Evolutionary conservation across 1,284 basidiomycete species (phyloP).

Genomic region (Ceratorhiza oryzae-sativae): DNA sequence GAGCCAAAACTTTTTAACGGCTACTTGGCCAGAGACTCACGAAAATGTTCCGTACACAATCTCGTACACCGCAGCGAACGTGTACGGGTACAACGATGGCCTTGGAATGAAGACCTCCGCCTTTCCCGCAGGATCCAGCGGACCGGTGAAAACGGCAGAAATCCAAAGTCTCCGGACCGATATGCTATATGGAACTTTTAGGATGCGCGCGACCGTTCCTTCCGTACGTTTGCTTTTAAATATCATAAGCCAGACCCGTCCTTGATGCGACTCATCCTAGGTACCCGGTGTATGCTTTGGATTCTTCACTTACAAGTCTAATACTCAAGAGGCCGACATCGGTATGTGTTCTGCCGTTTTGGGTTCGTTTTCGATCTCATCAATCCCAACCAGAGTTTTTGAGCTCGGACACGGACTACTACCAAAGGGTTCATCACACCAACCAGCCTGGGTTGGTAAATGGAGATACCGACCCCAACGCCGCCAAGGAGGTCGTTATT

Average conservation of each 20-base stretch:
- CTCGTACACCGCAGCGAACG: slow-evolving; percentile 29
- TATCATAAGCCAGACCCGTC: background rate
- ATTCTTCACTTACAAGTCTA: slow-evolving; percentile 39
- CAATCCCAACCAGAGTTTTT: slow-evolving; percentile 39
- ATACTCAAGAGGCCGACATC: slow-evolving; percentile 38
- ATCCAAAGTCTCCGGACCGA: slow-evolving; percentile 39
- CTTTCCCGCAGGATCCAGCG: slow-evolving; percentile 35
- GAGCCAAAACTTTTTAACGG: background rate
- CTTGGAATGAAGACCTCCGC: slow-evolving; percentile 42
- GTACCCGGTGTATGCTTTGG: slow-evolving; percentile 41
- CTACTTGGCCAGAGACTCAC: slow-evolving; percentile 10
- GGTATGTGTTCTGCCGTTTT: slow-evolving; percentile 10
- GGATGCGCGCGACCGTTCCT: slow-evolving; percentile 44
- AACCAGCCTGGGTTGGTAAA: slow-evolving; percentile 44
- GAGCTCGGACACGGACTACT: slow-evolving; percentile 43
- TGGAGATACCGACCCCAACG: slow-evolving; percentile 42
- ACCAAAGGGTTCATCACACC: slow-evolving; percentile 44
- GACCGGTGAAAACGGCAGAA: slow-evolving; percentile 39
- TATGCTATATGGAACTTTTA: slow-evolving; percentile 43
- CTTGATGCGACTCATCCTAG: slow-evolving; percentile 12
- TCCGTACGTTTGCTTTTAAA: slow-evolving; percentile 3
- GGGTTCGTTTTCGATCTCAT: background rate
- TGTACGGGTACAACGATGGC: slow-evolving; percentile 41
- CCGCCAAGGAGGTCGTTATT: slow-evolving; percentile 35
- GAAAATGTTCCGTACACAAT: slow-evolving; percentile 18